Evolutionary conservation across 2,329 filamentous ascomycete species (phyloP).

Genomic region (Cucurbitaria berberidis): DNA sequence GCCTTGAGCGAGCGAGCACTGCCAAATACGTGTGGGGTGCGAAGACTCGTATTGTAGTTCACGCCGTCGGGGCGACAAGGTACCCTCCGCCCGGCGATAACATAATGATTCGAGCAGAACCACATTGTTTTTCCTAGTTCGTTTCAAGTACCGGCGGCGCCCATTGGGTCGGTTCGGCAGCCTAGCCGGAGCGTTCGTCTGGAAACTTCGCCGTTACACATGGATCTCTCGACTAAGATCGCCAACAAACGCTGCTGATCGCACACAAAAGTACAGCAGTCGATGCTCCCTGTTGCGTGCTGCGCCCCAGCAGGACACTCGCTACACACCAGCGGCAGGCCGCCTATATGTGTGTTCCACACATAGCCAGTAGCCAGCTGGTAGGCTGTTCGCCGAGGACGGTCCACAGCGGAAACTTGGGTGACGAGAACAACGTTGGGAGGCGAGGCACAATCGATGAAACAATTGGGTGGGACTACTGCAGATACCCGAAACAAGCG

Average conservation of each 20-base stretch:
- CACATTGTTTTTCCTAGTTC: constrained; percentile 3
- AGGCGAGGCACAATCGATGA: constrained; percentile 28
- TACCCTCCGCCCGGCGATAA: not conserved
- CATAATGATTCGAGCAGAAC: not conserved
- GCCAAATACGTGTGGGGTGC: not conserved
- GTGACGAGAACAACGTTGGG: constrained; percentile 18
- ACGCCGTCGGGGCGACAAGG: not conserved
- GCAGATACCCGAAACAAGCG: constrained; percentile 37
- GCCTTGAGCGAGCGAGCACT: not conserved
- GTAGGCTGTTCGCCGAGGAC: constrained; percentile 22
- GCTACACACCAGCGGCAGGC: constrained; percentile 30
- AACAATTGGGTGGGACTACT: constrained; percentile 32
- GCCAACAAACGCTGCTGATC: constrained; percentile 16
- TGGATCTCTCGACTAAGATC: constrained; percentile 18
- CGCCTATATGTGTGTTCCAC: constrained; percentile 37
- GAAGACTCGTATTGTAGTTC: not conserved
- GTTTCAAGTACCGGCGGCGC: constrained; percentile 12
- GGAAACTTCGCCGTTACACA: constrained; percentile 29
- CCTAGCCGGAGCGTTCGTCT: constrained; percentile 28
- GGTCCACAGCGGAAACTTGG: constrained; percentile 31
- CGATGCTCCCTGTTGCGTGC: constrained; percentile 4
- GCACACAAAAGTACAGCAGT: constrained; percentile 9
- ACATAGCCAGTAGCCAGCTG: constrained; percentile 20
- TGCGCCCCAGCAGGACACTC: not conserved
- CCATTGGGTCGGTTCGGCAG: constrained; percentile 35